phyloP scores from a whole-genome alignment of 495 filamentous ascomycete genomes.

The Lasiosphaeria hispida region DNA sequence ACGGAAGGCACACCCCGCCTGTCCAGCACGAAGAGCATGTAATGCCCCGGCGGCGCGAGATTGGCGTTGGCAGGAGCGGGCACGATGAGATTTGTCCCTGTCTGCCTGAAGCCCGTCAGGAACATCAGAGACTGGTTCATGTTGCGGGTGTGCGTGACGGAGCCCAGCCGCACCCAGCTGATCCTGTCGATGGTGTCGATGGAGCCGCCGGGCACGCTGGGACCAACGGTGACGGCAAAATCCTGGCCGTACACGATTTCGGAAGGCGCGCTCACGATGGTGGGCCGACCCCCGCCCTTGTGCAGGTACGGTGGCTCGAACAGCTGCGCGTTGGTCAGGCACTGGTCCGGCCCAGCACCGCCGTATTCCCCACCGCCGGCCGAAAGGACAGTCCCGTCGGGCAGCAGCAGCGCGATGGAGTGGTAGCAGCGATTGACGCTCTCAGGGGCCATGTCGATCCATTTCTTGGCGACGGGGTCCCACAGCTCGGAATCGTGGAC shows the following conservation, averaged over 20 bases:
- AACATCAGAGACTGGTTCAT: conserved; percentile 16
- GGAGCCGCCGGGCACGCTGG: background rate
- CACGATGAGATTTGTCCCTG: conserved; percentile 2
- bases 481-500: conserved; percentile 7
- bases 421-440: conserved; percentile 13
- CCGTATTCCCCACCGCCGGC: conserved; percentile 12
- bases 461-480: conserved; percentile 2
- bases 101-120: conserved; percentile 1
- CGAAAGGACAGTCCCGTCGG: conserved; percentile 7
- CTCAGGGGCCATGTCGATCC: conserved; percentile 11
- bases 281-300: background rate
- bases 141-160: conserved; percentile 13
- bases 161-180: conserved; percentile 14
- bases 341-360: background rate
- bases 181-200: background rate
- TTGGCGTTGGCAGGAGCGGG: conserved; percentile 9
- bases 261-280: background rate
- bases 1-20: background rate
- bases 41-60: conserved; percentile 11
- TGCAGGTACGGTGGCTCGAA: conserved; percentile 12
- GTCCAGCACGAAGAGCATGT: conserved; percentile 12
- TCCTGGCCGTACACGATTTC: conserved; percentile 7
- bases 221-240: conserved; percentile 5
- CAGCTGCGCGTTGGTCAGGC: conserved; percentile 4
- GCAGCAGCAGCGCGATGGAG: conserved; percentile 2